Evolutionary conservation across 177 flowering plant genomes (phyloP), one percentile per base, ranked within the genome.

Genomic region (Tripterygium wilfordii): DNA sequence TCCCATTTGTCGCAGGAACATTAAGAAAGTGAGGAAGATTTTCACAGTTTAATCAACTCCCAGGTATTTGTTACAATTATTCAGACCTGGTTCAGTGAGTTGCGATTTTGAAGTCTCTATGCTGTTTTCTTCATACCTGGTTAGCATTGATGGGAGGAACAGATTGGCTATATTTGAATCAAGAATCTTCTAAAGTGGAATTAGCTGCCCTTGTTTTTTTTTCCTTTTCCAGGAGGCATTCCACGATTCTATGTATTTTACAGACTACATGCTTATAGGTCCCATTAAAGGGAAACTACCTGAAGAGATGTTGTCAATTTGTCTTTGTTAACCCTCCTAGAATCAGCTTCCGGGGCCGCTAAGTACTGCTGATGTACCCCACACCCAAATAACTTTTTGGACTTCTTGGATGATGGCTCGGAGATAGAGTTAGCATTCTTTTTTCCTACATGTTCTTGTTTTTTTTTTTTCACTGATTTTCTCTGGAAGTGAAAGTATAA

Each of bases 1-100:
- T 61, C 91, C 94, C 0, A 63, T 85, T 17, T 88, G 96, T 49
- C 73, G 78, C 0, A 63, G 87, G 58, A 76, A 57, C 45, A 73
- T 75, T 68, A 85, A 76, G 72, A 83, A 81, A 63, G 89, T 85
- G 49, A 76, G 76, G 67, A 85, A 64, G 79, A 85, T 85, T 60
- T 78, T 70, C 32, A 72, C 88, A 10, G 94, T 82, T 30, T 88
- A 57, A 80, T 24, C 21, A 29, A 18, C 1, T 38, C 7, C 21
- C 25, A 3, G 26, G 10, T 47, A 26, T 8, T 18, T 30, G 40
- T 13, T 1, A 5, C n/a, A 27, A 46, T 0, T 32, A 22, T 15
- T 16, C 5, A 49, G 5, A 1, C 30, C 12, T 36, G 29, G 43
- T 36, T 26, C 5, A 35, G 48, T 28, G 1, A 16, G 8, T 31